Conservation (phyloP, 2,329 filamentous ascomycete genomes). For the Xylariaceae sp. region DNA sequence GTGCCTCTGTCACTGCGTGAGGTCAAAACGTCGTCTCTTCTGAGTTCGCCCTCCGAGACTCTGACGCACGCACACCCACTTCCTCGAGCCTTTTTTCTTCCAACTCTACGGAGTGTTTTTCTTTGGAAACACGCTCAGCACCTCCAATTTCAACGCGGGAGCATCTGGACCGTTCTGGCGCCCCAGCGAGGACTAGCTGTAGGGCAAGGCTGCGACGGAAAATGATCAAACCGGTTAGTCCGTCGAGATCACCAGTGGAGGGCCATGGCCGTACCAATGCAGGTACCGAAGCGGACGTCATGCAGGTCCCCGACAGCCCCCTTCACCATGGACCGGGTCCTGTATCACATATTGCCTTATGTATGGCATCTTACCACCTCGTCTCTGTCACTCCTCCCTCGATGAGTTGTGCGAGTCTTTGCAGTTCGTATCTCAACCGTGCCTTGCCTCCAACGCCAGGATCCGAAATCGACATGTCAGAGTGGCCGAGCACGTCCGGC, state of each 20-base stretch:
- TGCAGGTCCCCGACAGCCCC: slow-evolving; percentile 21
- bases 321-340: slow-evolving; percentile 17
- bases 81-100: too few species aligned
- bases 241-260: slow-evolving; percentile 16
- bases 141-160: too few species aligned
- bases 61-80: too few species aligned
- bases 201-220: slow-evolving; percentile 8
- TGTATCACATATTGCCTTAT: slow-evolving; percentile 25
- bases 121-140: too few species aligned
- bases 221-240: slow-evolving; percentile 19
- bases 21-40: too few species aligned
- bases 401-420: slow-evolving; percentile 11
- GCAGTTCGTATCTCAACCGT: slow-evolving; percentile 17
- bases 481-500: slow-evolving; percentile 35
- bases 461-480: slow-evolving; percentile 22
- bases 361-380: slow-evolving; percentile 19
- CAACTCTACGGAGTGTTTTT: too few species aligned
- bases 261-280: slow-evolving; percentile 13
- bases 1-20: too few species aligned
- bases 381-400: slow-evolving; percentile 11
- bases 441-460: slow-evolving; percentile 15
- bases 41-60: too few species aligned
- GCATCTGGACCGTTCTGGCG: slow-evolving; percentile 6
- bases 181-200: slow-evolving; percentile 5
- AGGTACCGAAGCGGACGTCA: slow-evolving; percentile 19